Evolutionary conservation across 2,329 filamentous ascomycete genomes (phyloP).

Genomic region (Xylariaceae sp.): DNA sequence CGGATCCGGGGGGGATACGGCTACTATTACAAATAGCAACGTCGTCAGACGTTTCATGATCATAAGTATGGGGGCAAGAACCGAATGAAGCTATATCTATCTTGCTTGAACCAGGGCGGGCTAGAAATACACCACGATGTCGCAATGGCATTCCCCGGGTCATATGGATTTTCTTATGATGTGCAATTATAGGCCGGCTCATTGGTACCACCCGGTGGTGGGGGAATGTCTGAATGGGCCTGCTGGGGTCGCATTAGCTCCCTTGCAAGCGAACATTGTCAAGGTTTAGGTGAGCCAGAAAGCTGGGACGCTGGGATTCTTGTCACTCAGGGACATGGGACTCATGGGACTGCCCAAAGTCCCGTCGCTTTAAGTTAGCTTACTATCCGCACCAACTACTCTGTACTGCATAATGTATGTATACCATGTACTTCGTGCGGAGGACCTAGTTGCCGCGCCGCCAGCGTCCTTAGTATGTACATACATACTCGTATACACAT

Average conservation of each 20-base stretch:
- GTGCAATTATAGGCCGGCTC: conserved; percentile 32
- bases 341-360: conserved; percentile 16
- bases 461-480: background rate
- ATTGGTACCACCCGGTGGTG: conserved; percentile 21
- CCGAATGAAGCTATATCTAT: background rate
- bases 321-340: background rate
- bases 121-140: conserved; percentile 25
- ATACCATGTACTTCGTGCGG: too few relatives aligned
- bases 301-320: conserved; percentile 23
- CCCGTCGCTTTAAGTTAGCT: conserved; percentile 13
- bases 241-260: conserved; percentile 33
- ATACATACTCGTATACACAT: background rate
- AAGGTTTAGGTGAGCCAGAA: conserved; percentile 31
- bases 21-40: background rate
- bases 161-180: conserved; percentile 37
- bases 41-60: background rate
- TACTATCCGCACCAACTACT: conserved; percentile 2
- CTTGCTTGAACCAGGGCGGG: background rate
- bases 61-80: background rate
- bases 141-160: conserved; percentile 23
- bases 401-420: too few relatives aligned
- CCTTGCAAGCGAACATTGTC: conserved; percentile 30
- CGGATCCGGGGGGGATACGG: too few relatives aligned
- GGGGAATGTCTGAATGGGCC: conserved; percentile 17
- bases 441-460: conserved; percentile 2